A percentile compares a stretch with the other conserved stretches of the same genome.
Conservation (phyloP, 208 protist species). For the Wallacemonas rigidus region DNA sequence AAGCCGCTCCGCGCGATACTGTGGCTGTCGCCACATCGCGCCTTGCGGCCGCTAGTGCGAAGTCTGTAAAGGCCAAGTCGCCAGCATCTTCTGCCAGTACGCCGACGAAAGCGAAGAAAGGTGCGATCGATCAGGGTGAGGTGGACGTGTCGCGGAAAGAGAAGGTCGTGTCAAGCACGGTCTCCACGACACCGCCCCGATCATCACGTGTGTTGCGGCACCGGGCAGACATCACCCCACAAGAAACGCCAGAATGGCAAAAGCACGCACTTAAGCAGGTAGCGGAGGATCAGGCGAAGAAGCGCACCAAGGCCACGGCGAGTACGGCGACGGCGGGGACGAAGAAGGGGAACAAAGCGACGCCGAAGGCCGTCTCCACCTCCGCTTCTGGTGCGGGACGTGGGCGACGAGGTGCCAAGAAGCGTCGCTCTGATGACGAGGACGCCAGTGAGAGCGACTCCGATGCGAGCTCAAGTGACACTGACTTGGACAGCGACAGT, state of each 20-base stretch:
- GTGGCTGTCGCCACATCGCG: constrained; percentile 14
- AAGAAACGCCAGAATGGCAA: constrained; percentile 35
- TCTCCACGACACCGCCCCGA: neutral
- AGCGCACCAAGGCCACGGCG: neutral
- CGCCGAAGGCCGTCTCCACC: too few species aligned
- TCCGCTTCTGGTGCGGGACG: too few species aligned
- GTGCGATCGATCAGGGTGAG: neutral
- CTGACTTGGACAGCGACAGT: constrained; percentile 3
- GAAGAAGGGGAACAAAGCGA: neutral
- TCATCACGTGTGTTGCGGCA: constrained; percentile 34
- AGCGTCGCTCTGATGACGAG: neutral
- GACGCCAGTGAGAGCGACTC: neutral
- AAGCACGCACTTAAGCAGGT: constrained; percentile 29
- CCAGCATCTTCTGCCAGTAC: neutral
- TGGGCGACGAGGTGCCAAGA: too few species aligned
- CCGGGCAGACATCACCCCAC: constrained; percentile 23
- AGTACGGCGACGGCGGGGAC: neutral
- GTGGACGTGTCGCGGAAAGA: neutral
- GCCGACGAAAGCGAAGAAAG: neutral
- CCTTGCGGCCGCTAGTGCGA: neutral
- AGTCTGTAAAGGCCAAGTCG: neutral
- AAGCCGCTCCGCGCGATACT: neutral
- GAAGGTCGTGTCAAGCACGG: neutral
- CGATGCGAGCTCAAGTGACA: neutral
- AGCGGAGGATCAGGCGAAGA: constrained; percentile 18